Evolutionary conservation across 2,329 filamentous ascomycete species (phyloP).

Genomic region (Dactylellina drechsleri): DNA sequence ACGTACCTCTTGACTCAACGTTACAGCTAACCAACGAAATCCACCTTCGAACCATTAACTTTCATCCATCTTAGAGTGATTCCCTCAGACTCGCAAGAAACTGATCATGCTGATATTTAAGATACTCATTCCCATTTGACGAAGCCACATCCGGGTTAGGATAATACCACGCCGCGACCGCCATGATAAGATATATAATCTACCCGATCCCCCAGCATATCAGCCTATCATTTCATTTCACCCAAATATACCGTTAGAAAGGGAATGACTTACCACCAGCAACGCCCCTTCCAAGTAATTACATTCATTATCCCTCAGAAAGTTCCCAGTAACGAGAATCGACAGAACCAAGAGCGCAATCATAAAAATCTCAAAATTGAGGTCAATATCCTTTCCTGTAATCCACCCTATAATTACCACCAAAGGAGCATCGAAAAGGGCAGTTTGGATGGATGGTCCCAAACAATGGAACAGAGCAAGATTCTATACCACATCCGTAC

Average conservation of each 20-base stretch:
- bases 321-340: slow-evolving; percentile 87
- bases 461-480: slow-evolving; percentile 86
- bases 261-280: slow-evolving; percentile 69
- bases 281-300: slow-evolving; percentile 90
- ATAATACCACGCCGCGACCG: slow-evolving; percentile 70
- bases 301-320: slow-evolving; percentile 85
- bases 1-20: no score
- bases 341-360: slow-evolving; percentile 81
- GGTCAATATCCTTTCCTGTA: slow-evolving; percentile 74
- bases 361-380: slow-evolving; percentile 90
- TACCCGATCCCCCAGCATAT: slow-evolving; percentile 61
- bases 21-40: no score
- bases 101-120: slow-evolving; percentile 9
- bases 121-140: slow-evolving; percentile 36
- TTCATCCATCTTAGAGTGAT: not conserved
- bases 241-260: not conserved
- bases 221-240: not conserved
- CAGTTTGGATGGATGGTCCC: slow-evolving; percentile 87
- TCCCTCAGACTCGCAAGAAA: not conserved
- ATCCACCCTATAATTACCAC: slow-evolving; percentile 87
- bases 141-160: slow-evolving; percentile 63
- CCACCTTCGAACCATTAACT: not conserved
- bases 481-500: slow-evolving; percentile 70
- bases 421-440: slow-evolving; percentile 85
- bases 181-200: slow-evolving; percentile 71